Evolutionary conservation across 2,329 filamentous ascomycete genomes (phyloP).

Genomic region (Claviceps sp.): DNA sequence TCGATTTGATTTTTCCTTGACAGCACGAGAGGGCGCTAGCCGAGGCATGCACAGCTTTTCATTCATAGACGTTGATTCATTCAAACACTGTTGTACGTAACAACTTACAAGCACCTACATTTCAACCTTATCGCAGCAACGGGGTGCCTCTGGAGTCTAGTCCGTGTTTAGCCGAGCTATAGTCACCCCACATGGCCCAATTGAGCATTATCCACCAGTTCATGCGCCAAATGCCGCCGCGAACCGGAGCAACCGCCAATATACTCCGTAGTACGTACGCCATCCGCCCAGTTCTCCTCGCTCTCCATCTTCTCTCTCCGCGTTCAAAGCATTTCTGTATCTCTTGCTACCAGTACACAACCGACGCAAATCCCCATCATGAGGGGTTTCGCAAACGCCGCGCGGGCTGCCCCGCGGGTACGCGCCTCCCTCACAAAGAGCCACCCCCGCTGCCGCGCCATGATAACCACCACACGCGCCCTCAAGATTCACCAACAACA

Average conservation of each 20-base stretch:
- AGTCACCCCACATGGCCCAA: too few relatives aligned
- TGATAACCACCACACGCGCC: too few relatives aligned
- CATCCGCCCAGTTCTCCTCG: too few relatives aligned
- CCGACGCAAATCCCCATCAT: constrained; percentile 9
- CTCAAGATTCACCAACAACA: neutral
- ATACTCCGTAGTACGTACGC: too few relatives aligned
- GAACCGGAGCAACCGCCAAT: too few relatives aligned
- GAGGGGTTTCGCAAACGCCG: constrained; percentile 19
- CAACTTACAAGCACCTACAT: neutral
- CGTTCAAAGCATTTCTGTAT: too few relatives aligned
- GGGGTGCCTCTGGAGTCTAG: too few relatives aligned
- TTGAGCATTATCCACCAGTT: too few relatives aligned
- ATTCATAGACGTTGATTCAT: neutral
- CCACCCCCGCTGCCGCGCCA: neutral
- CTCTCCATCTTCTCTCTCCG: too few relatives aligned
- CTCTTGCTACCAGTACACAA: neutral
- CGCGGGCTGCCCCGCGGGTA: constrained; percentile 18
- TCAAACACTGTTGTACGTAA: neutral
- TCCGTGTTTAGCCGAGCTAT: too few relatives aligned
- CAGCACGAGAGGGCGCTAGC: neutral
- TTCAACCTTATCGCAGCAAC: neutral
- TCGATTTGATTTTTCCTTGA: neutral
- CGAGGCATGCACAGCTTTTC: neutral
- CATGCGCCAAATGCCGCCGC: too few relatives aligned
- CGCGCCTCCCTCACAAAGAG: constrained; percentile 6